Conservation (phyloP, 148 eudicot species). For the Pharnaceum exiguum region DNA sequence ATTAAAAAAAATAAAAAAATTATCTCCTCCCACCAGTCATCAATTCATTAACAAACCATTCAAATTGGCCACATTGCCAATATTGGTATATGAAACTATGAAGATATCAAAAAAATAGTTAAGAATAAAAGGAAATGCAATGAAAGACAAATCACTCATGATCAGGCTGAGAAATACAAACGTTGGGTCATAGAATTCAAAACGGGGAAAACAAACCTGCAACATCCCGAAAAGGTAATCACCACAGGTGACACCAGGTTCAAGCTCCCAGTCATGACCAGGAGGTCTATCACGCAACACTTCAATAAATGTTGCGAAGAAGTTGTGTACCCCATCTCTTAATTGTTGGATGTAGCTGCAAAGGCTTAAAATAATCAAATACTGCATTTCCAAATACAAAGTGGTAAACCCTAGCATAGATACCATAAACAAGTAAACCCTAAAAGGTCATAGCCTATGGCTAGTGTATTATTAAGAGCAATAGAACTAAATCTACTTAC, state of each 20-base stretch:
- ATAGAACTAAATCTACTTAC: conserved; percentile 39
- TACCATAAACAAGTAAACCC: too few species aligned
- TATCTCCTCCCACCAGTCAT: too few species aligned
- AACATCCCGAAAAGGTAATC: conserved; percentile 99
- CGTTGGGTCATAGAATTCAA: conserved; percentile 1
- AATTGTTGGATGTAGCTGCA: conserved; percentile 95
- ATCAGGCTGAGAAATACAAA: too few species aligned
- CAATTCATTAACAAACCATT: too few species aligned
- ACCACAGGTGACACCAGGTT: conserved; percentile 99
- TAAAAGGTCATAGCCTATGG: too few species aligned
- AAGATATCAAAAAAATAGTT: background rate
- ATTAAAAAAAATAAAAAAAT: too few species aligned
- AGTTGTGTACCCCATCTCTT: conserved; percentile 98
- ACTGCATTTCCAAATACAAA: background rate
- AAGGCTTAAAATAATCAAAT: background rate
- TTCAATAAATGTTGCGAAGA: conserved; percentile 94
- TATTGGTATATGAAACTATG: too few species aligned
- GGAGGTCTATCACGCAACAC: conserved; percentile 97
- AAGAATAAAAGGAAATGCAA: background rate
- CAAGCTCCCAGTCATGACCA: conserved; percentile 99
- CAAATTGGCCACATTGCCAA: background rate
- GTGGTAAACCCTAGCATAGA: too few species aligned
- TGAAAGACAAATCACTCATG: background rate
- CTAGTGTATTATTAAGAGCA: background rate
- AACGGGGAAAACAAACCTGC: conserved; percentile 47